phyloP scores from a whole-genome alignment of 176 grass and related monocot species.

The Alloteropsis semialata region DNA sequence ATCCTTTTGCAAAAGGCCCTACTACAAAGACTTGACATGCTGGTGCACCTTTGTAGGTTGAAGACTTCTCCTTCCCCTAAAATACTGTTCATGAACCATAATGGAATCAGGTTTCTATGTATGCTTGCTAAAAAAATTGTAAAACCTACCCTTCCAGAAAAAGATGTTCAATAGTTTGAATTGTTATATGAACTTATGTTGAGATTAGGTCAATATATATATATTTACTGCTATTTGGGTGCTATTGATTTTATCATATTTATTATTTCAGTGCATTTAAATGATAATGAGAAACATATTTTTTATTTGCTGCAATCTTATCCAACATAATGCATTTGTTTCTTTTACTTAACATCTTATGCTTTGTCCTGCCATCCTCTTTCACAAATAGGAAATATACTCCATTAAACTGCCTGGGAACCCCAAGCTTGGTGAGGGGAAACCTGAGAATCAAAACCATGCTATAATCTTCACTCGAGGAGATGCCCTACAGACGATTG shows the following conservation, averaged over 20 bases:
- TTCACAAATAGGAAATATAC: conserved; percentile 76
- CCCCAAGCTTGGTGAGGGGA: conserved; percentile 96
- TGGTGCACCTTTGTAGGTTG: not conserved
- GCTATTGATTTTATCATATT: not conserved
- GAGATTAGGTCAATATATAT: not conserved
- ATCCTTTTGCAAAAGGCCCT: not conserved
- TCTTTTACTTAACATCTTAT: conserved; percentile 23
- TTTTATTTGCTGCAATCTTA: not conserved
- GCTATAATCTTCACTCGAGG: conserved; percentile 96
- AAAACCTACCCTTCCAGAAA: not conserved
- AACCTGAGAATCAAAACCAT: conserved; percentile 99
- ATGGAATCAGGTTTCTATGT: not conserved
- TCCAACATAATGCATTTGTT: conserved; percentile 21
- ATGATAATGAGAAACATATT: not conserved
- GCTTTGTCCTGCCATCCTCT: not conserved
- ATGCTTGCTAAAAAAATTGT: not conserved
- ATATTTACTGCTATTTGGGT: not conserved
- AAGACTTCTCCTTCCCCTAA: not conserved
- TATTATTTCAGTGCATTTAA: not conserved
- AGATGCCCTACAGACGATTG: conserved; percentile 90
- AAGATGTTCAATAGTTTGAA: not conserved
- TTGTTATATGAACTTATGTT: not conserved
- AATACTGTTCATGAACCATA: not conserved
- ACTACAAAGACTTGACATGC: not conserved
- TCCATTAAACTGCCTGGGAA: conserved; percentile 93